Conservation (phyloP, 148 eudicot genomes). For the Persicaria tinctoria region DNA sequence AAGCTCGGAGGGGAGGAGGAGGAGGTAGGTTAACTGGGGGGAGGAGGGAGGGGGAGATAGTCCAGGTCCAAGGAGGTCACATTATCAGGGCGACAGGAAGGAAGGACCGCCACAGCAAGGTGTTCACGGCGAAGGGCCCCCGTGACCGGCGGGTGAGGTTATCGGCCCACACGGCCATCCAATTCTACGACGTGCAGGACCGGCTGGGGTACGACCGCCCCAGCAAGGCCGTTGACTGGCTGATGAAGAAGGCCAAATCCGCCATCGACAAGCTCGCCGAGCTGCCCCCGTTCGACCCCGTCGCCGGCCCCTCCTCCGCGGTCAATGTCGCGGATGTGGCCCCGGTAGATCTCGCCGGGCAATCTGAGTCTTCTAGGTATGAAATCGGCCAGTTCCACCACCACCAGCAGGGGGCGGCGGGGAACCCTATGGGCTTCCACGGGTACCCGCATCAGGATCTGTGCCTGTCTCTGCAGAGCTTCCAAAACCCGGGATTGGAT, state of each 20-base stretch:
- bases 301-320: background rate
- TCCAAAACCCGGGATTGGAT: background rate
- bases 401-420: background rate
- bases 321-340: background rate
- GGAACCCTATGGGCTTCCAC: background rate
- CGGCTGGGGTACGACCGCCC: conserved; percentile 42
- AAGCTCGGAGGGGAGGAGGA: background rate
- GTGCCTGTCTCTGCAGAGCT: conserved; percentile 11
- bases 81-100: conserved; percentile 33
- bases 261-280: conserved; percentile 34
- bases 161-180: conserved; percentile 42
- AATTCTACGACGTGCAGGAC: conserved; percentile 47
- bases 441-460: conserved; percentile 13
- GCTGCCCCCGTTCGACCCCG: conserved; percentile 28
- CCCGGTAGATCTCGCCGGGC: background rate
- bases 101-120: conserved; percentile 49
- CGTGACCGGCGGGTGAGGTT: conserved; percentile 40
- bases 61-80: conserved; percentile 42
- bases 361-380: background rate
- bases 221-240: conserved; percentile 48
- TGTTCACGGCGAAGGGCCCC: conserved; percentile 37
- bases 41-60: conserved; percentile 21
- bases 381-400: background rate
- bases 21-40: no score
- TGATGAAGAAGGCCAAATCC: conserved; percentile 30